phyloP scores from a whole-genome alignment of 1,284 basidiomycete genomes.

The Athelia psychrophila region DNA sequence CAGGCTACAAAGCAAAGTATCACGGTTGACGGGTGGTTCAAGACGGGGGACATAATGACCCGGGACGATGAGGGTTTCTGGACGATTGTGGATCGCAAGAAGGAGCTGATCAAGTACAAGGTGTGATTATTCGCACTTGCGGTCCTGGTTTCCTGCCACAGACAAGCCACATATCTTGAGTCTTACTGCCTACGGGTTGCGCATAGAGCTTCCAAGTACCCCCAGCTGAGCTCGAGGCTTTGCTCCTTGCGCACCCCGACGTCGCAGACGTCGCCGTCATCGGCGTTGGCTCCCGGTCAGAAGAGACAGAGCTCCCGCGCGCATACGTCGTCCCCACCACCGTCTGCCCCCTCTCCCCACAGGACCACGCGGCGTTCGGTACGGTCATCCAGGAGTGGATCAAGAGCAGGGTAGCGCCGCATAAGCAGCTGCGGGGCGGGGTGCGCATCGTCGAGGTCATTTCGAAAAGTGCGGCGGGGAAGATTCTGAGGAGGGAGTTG shows the following conservation, averaged over 20 bases:
- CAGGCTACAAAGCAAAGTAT: slow-evolving; percentile 65
- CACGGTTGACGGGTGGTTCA: slow-evolving; percentile 77
- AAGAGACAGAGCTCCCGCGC: slow-evolving; percentile 80
- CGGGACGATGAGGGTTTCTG: slow-evolving; percentile 64
- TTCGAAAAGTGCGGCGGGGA: slow-evolving; percentile 57
- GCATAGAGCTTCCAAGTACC: slow-evolving; percentile 56
- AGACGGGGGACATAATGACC: slow-evolving; percentile 76
- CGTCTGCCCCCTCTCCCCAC: neutral
- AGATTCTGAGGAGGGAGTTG: slow-evolving; percentile 64
- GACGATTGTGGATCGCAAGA: slow-evolving; percentile 67
- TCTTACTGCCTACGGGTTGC: no score
- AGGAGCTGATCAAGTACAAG: slow-evolving; percentile 87
- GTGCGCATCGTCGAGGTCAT: slow-evolving; percentile 57
- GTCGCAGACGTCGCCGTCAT: slow-evolving; percentile 75
- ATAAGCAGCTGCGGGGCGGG: slow-evolving; percentile 68
- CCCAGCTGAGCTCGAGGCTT: slow-evolving; percentile 78
- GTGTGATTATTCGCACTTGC: no score
- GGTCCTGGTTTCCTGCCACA: slow-evolving; percentile 9
- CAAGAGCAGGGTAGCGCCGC: slow-evolving; percentile 53
- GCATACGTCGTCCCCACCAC: slow-evolving; percentile 17
- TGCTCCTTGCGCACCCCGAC: slow-evolving; percentile 70
- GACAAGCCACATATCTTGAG: no score
- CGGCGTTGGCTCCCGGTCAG: slow-evolving; percentile 54
- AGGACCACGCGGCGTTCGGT: slow-evolving; percentile 33
- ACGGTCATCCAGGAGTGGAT: slow-evolving; percentile 62